Conservation (phyloP, 2,329 filamentous ascomycete species). For the Colletotrichum orbiculare region DNA sequence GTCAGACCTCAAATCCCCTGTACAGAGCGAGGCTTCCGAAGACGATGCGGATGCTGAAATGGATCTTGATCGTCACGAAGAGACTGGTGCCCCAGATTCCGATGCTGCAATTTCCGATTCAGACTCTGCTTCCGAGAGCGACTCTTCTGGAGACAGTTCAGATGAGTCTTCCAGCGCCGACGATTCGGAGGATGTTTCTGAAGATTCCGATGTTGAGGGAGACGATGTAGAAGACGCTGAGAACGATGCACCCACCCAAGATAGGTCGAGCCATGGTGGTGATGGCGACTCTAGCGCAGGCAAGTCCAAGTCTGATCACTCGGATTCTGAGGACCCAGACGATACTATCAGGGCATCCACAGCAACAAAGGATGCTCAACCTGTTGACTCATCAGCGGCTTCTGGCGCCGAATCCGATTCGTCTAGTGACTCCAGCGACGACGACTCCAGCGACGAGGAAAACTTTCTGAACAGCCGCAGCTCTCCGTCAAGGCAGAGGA, state of each 20-base stretch:
- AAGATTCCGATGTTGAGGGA: slow-evolving; percentile 1
- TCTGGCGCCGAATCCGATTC: no score
- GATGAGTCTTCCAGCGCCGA: neutral
- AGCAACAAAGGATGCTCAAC: no score
- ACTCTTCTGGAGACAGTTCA: neutral
- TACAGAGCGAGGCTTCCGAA: no score
- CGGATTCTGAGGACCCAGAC: no score
- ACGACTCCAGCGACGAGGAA: neutral
- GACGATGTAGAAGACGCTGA: neutral
- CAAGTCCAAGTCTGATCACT: neutral
- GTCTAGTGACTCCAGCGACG: slow-evolving; percentile 11
- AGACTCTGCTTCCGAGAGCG: neutral
- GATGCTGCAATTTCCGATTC: slow-evolving; percentile 9
- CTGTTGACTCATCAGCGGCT: no score
- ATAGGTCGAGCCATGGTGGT: slow-evolving; percentile 2
- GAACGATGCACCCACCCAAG: neutral
- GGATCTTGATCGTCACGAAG: no score
- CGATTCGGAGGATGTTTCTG: neutral
- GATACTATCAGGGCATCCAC: no score
- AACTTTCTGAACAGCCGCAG: no score
- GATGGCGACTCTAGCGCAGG: slow-evolving; percentile 29
- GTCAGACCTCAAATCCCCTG: no score
- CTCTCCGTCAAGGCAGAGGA: no score
- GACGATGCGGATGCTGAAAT: no score
- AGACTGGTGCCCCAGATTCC: neutral